These are phyloP conservation scores for Coemansia sp. DNA, from an alignment of 192 early-diverging fungal genomes.

Conservation along the genomic window DNA sequence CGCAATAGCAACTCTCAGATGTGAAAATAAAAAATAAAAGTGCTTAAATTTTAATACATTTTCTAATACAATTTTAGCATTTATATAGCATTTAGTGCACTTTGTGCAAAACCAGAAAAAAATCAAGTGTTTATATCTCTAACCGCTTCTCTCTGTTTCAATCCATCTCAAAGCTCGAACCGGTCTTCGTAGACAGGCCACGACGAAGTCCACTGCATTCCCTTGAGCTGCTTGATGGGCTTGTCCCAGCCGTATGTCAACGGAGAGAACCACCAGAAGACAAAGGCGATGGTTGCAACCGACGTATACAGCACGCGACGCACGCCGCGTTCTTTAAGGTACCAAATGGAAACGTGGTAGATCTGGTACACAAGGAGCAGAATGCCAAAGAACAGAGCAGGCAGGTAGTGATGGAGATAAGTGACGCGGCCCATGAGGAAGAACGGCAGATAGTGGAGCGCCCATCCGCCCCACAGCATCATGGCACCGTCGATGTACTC, in stretches of 20 bases:
- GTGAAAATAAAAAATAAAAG: too few species aligned
- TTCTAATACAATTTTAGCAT: too few species aligned
- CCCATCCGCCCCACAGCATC: slow-evolving; percentile 66
- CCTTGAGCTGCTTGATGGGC: slow-evolving; percentile 32
- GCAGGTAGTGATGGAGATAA: slow-evolving; percentile 77
- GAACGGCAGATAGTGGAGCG: slow-evolving; percentile 74
- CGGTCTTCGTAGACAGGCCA: slow-evolving; percentile 44
- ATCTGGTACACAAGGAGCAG: slow-evolving; percentile 59
- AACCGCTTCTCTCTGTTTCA: too few species aligned
- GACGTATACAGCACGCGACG: slow-evolving; percentile 12
- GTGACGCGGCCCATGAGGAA: slow-evolving; percentile 78
- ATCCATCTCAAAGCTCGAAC: slow-evolving; percentile 14
- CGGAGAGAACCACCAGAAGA: slow-evolving; percentile 55
- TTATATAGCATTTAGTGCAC: too few species aligned
- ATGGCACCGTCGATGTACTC: slow-evolving; percentile 60
- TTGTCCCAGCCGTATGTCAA: slow-evolving; percentile 49
- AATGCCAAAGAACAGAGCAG: slow-evolving; percentile 72
- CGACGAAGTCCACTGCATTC: slow-evolving; percentile 43
- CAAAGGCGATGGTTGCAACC: slow-evolving; percentile 4
- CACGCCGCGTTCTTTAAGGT: slow-evolving; percentile 10
- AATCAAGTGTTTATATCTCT: too few species aligned
- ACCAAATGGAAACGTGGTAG: slow-evolving; percentile 57
- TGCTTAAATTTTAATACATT: too few species aligned
- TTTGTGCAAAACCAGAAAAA: too few species aligned
- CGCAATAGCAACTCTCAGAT: too few species aligned